Base-by-base conservation (phyloP, 495 filamentous ascomycete species). In the Durotheca rogersii region DNA sequence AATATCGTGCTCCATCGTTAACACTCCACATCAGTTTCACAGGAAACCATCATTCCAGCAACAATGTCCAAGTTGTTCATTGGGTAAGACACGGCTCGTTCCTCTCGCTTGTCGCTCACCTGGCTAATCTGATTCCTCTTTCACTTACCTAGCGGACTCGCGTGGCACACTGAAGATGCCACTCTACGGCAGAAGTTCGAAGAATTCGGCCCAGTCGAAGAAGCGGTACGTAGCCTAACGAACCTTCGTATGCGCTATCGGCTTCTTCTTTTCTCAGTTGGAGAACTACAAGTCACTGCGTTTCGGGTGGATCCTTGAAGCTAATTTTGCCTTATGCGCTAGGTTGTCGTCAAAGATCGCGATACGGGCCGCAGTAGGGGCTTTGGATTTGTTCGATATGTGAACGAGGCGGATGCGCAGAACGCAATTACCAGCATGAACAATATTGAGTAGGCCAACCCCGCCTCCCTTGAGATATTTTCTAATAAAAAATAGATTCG, bases 321-420 rank as follows among this genome's bases (percentile, higher is more conserved):
- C n/a, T n/a, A n/a, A n/a, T n/a, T n/a, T n/a, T n/a, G n/a, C n/a
- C n/a, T n/a, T 7, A 21, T 61, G 35, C 15, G 30, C 11, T 41
- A 98, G 93, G 85, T 95, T 54, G 92, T 99, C 47, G 90, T 97
- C 60, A 97, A 95, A 75, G 93, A 99, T 67, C 90, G 89, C 57
- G 91, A 96, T 64, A 96, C 93, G 53, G 82, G 87, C 48, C 89
- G 94, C 66, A 95, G 90, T 75, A 89, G 93, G 67, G 93, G 93
- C 29, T 99, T 97, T 66, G 93, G 93, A 17, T 99, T 99, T 67
- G 90, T 99, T 36, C 85, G 89, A 53, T 99, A 90, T 71, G 67
- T 78, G 31, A 81, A 78, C 46, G 89, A 95, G 14, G 66, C 79
- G n/a, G 89, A 95, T 56, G 93, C 94, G 25, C 82, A 93, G 47